Percentiles rank a stretch among this genome's conserved stretches.
Evolutionary conservation across 1,284 basidiomycete species (phyloP).

Genomic region (Naganishia cerealis): DNA sequence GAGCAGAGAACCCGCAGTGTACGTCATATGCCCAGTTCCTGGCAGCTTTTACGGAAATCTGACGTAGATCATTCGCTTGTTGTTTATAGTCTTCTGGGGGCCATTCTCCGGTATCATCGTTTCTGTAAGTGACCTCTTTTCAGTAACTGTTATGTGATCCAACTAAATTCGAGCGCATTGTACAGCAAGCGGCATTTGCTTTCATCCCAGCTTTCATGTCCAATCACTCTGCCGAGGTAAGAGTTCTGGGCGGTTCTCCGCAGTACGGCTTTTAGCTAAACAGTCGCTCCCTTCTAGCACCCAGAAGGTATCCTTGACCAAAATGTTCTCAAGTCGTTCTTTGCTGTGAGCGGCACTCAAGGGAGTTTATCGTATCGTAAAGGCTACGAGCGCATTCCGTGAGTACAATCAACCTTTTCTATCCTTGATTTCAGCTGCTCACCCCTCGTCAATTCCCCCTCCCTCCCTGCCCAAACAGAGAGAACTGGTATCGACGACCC

Average conservation of each 20-base stretch:
- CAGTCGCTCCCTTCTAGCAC: neutral
- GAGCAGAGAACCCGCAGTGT: slow-evolving; percentile 28
- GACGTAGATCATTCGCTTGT: neutral
- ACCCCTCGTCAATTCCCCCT: neutral
- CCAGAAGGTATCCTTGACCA: slow-evolving; percentile 26
- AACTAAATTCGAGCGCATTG: neutral
- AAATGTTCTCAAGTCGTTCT: slow-evolving; percentile 28
- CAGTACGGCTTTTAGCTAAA: neutral
- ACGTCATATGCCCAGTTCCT: neutral
- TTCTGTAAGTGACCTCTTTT: neutral
- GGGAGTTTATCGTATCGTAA: slow-evolving; percentile 8
- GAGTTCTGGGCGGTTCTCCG: neutral
- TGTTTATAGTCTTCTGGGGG: slow-evolving; percentile 23
- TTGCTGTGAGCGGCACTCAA: slow-evolving; percentile 26
- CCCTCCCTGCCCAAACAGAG: too few species aligned
- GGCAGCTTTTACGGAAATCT: neutral
- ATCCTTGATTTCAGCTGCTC: neutral
- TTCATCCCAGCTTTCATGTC: slow-evolving; percentile 31
- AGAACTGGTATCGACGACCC: slow-evolving; percentile 36
- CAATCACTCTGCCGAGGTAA: slow-evolving; percentile 25
- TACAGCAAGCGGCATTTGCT: slow-evolving; percentile 18
- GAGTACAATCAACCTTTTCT: neutral
- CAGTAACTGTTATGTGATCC: neutral
- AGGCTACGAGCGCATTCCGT: slow-evolving; percentile 29
- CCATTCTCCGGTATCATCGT: slow-evolving; percentile 24